These are phyloP conservation scores for Monosporascus sp. DNA, from an alignment of 2,329 filamentous ascomycete genomes.

Conservation along the genomic window DNA sequence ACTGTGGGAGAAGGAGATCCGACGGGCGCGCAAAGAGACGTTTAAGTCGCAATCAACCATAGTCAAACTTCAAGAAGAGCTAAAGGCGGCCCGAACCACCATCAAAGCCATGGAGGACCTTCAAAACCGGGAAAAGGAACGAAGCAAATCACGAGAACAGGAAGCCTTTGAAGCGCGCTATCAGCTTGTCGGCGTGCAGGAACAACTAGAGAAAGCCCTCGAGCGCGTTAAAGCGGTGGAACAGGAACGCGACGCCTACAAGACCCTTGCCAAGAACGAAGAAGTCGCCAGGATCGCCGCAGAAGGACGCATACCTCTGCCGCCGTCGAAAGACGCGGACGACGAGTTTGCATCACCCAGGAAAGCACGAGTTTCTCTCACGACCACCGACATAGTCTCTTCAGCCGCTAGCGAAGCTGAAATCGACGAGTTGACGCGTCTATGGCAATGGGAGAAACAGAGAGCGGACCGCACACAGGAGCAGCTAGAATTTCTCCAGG, in stretches of 20 bases:
- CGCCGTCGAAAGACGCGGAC: conserved; percentile 42
- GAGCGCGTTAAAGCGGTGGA: conserved; percentile 62
- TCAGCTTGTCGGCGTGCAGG: conserved; percentile 58
- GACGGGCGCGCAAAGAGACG: conserved; percentile 64
- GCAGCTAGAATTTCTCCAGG: conserved; percentile 69
- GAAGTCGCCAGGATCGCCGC: conserved; percentile 69
- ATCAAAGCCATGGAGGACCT: conserved; percentile 53
- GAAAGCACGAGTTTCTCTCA: conserved; percentile 46
- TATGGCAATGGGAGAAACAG: conserved; percentile 54
- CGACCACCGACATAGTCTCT: conserved; percentile 46
- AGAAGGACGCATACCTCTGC: conserved; percentile 65
- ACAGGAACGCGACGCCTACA: conserved; percentile 70
- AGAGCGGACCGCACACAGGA: conserved; percentile 66
- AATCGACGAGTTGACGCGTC: conserved; percentile 49
- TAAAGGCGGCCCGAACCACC: conserved; percentile 56
- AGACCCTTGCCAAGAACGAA: conserved; percentile 67
- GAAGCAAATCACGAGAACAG: conserved; percentile 58
- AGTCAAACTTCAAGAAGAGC: conserved; percentile 69
- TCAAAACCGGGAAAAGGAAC: conserved; percentile 59
- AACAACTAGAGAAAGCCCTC: conserved; percentile 60
- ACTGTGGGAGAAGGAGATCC: conserved; percentile 70
- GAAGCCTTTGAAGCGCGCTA: conserved; percentile 66
- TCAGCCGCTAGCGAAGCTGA: conserved; percentile 54
- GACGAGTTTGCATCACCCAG: conserved; percentile 61
- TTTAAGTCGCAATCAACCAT: conserved; percentile 69